Conservation (phyloP, 1,284 basidiomycete species). For the Agroathelia rolfsii region DNA sequence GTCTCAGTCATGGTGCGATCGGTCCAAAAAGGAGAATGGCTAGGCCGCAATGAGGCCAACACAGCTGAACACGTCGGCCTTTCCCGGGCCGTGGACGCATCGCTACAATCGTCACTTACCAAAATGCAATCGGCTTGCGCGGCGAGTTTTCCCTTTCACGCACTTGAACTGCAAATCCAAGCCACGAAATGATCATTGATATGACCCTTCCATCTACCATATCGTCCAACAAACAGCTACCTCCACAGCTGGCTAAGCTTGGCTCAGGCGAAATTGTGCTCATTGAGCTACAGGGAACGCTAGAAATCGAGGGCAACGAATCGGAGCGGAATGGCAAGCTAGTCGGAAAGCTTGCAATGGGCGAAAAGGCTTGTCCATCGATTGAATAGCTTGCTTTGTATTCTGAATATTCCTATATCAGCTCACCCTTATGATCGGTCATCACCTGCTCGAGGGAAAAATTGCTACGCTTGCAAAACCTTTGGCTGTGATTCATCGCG, state of each 20-base stretch:
- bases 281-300: slow-evolving; percentile 65
- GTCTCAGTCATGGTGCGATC: too few species aligned
- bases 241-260: slow-evolving; percentile 50
- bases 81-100: too few species aligned
- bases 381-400: neutral
- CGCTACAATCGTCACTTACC: too few species aligned
- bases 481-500: slow-evolving; percentile 55
- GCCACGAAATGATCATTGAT: slow-evolving; percentile 55
- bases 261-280: slow-evolving; percentile 62
- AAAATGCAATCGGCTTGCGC: too few species aligned
- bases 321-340: slow-evolving; percentile 43
- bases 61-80: too few species aligned
- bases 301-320: slow-evolving; percentile 51
- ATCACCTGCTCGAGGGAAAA: slow-evolving; percentile 86
- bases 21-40: too few species aligned
- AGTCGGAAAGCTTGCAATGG: slow-evolving; percentile 52
- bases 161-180: too few species aligned
- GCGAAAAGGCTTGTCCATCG: slow-evolving; percentile 33
- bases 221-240: slow-evolving; percentile 32
- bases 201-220: slow-evolving; percentile 27
- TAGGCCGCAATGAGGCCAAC: too few species aligned
- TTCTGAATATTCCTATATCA: slow-evolving; percentile 23
- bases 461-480: slow-evolving; percentile 69
- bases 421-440: slow-evolving; percentile 73
- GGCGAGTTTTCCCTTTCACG: too few species aligned